Evolutionary conservation across 2,329 filamentous ascomycete species (phyloP).

Genomic region (Emydomyces testavorans): DNA sequence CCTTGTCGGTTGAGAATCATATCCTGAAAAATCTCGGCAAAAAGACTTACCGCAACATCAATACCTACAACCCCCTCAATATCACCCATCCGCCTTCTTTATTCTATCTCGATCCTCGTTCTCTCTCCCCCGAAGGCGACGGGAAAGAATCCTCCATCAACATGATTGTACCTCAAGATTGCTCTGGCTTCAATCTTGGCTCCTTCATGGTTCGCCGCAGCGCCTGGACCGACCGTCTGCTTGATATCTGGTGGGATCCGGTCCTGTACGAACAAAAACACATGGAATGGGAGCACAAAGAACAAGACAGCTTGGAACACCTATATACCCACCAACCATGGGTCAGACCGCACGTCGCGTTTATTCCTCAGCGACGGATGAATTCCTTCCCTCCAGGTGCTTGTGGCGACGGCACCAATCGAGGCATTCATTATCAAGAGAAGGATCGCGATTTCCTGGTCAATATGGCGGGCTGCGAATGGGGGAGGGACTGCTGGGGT

Average conservation of each 20-base stretch:
- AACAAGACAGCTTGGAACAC: conserved; percentile 89
- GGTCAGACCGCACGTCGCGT: conserved; percentile 78
- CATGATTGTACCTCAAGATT: conserved; percentile 83
- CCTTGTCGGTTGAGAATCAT: conserved; percentile 77
- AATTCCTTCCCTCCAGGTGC: conserved; percentile 90
- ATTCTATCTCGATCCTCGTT: conserved; percentile 62
- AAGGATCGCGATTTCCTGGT: conserved; percentile 83
- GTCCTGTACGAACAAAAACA: conserved; percentile 96
- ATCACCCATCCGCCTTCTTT: conserved; percentile 71
- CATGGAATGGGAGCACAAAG: conserved; percentile 98
- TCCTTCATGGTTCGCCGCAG: conserved; percentile 86
- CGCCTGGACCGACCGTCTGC: conserved; percentile 76
- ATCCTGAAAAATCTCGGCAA: conserved; percentile 69
- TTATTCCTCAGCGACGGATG: conserved; percentile 80
- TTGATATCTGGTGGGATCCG: conserved; percentile 98
- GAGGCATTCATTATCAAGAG: conserved; percentile 73
- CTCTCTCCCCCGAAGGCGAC: conserved; percentile 64
- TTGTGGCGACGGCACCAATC: conserved; percentile 53
- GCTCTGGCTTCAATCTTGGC: conserved; percentile 87
- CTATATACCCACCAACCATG: conserved; percentile 85
- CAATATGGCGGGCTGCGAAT: conserved; percentile 97
- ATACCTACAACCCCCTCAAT: conserved; percentile 88
- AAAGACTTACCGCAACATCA: conserved; percentile 87
- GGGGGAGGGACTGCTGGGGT: conserved; percentile 92
- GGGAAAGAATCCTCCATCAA: conserved; percentile 68